Percentiles rank a stretch among this genome's conserved stretches.
These are phyloP conservation scores for Rhizopogon vesiculosus DNA, from an alignment of 768 basidiomycete species.

Conservation along the genomic window DNA sequence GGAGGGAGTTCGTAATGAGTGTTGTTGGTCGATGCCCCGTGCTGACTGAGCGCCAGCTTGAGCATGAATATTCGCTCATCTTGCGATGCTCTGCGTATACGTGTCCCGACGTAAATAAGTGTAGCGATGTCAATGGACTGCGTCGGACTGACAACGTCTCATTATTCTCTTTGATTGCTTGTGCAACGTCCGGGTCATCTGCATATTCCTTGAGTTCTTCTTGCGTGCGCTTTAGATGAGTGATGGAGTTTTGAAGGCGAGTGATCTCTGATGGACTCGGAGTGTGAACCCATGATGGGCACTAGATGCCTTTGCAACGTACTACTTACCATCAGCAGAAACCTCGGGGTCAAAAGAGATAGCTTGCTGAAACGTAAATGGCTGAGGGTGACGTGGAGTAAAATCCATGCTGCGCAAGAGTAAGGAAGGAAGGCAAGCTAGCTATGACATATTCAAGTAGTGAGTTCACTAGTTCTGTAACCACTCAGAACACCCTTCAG, in stretches of 20 bases:
- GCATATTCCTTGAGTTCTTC: constrained; percentile 43
- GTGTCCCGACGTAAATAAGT: constrained; percentile 2
- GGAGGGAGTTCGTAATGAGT: not conserved
- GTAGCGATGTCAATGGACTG: constrained; percentile 2
- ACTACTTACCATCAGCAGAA: constrained; percentile 61
- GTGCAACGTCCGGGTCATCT: constrained; percentile 52
- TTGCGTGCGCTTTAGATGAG: constrained; percentile 61
- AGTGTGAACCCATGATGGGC: not conserved
- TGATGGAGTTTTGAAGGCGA: constrained; percentile 68
- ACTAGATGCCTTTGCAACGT: not conserved
- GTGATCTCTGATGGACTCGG: constrained; percentile 52
- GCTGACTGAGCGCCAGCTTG: constrained; percentile 57
- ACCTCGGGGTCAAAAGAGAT: constrained; percentile 57
- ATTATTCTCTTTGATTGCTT: constrained; percentile 69
- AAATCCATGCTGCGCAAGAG: constrained; percentile 44
- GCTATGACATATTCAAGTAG: not conserved
- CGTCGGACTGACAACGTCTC: constrained; percentile 47
- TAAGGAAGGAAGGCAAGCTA: too few relatives aligned
- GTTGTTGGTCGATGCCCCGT: constrained; percentile 31
- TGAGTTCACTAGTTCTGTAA: too few relatives aligned
- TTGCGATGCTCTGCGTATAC: constrained; percentile 59
- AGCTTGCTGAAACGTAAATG: constrained; percentile 68
- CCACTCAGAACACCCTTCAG: too few relatives aligned
- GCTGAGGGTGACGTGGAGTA: constrained; percentile 62
- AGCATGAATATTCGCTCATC: constrained; percentile 71